Base-by-base conservation (phyloP, 2,329 filamentous ascomycete species). In the Xenoacremonium recifei region DNA sequence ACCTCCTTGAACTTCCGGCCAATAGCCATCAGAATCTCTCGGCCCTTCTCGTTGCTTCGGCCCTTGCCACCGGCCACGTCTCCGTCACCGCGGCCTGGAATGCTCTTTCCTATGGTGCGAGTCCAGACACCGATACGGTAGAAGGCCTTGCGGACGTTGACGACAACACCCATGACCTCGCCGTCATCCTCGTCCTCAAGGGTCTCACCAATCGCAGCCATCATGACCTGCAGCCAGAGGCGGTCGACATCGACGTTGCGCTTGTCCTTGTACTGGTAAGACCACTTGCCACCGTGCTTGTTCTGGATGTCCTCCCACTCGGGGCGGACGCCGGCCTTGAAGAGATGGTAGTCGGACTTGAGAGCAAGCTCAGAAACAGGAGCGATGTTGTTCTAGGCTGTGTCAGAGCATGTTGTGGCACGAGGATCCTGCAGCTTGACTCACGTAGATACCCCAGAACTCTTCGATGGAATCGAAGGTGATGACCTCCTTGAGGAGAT, bases 221-320 rank as follows among this genome's bases (percentile, higher is more conserved):
- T 85, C 84, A 99, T 96, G 50, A 95, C 88, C 67, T 97, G 89
- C 47, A 99, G 83, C 93, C 93, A 99, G 41, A 96, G 79, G 45
- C 92, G 87, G 65, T 99, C 92, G 67, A 96, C 95, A 58, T 92
- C 88, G 65, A 96, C 80, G 55, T 77, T 82, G 62, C 87, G 85
- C 81, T 96, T 96, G 59, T 96, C 89, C 77, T 95, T 95, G 84
- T 96, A 96, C 62, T 89, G 86, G 74, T 95, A 97, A 19, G 92
- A 91, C 93, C 93, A 99, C 73, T 96, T 96, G 71, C 93, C 93
- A 58, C 93, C 93, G 67, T 97, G 90, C 80, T 97, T 99, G 77
- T 99, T 99, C 75, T 97, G 90, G 19, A 82, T 78, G 66, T 99
- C 93, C 71, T 99, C 93, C 93, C 93, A 99, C 72, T 99, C 95